phyloP scores from a whole-genome alignment of 768 basidiomycete species.

The Lactarius trivialis region DNA sequence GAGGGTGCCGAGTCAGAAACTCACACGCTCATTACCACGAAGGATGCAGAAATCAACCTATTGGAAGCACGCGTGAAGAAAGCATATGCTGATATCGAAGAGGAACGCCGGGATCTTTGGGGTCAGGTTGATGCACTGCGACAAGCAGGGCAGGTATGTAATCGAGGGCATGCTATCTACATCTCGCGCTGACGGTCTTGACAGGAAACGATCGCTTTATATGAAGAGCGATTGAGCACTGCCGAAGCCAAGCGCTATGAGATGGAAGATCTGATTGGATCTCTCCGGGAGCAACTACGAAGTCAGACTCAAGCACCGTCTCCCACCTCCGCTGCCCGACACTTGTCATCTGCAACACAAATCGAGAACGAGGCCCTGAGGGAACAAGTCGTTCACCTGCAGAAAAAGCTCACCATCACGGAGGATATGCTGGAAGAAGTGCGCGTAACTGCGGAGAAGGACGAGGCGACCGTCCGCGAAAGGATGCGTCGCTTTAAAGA shows the following conservation, averaged over 20 bases:
- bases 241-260: slow-evolving; percentile 72
- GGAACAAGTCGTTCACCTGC: slow-evolving; percentile 85
- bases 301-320: slow-evolving; percentile 31
- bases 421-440: slow-evolving; percentile 86
- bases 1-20: slow-evolving; percentile 45
- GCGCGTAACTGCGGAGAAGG: slow-evolving; percentile 60
- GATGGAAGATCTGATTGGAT: slow-evolving; percentile 56
- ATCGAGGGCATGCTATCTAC: background rate
- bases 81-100: slow-evolving; percentile 40
- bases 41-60: slow-evolving; percentile 53
- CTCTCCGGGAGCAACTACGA: slow-evolving; percentile 48
- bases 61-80: slow-evolving; percentile 45
- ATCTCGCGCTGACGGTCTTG: slow-evolving; percentile 9
- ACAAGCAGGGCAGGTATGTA: slow-evolving; percentile 75
- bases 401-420: slow-evolving; percentile 63
- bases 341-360: slow-evolving; percentile 64
- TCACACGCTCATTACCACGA: slow-evolving; percentile 44
- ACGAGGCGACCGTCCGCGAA: slow-evolving; percentile 57
- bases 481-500: slow-evolving; percentile 64
- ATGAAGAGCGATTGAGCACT: slow-evolving; percentile 78
- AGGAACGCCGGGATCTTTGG: slow-evolving; percentile 62
- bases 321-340: slow-evolving; percentile 32
- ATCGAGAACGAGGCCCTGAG: slow-evolving; percentile 93
- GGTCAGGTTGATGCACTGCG: slow-evolving; percentile 78
- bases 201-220: slow-evolving; percentile 90